A percentile compares a stretch with the other conserved stretches of the same genome.
These are phyloP conservation scores for Parafenestella ontariensis DNA, from an alignment of 2,329 filamentous ascomycete genomes.

Conservation along the genomic window DNA sequence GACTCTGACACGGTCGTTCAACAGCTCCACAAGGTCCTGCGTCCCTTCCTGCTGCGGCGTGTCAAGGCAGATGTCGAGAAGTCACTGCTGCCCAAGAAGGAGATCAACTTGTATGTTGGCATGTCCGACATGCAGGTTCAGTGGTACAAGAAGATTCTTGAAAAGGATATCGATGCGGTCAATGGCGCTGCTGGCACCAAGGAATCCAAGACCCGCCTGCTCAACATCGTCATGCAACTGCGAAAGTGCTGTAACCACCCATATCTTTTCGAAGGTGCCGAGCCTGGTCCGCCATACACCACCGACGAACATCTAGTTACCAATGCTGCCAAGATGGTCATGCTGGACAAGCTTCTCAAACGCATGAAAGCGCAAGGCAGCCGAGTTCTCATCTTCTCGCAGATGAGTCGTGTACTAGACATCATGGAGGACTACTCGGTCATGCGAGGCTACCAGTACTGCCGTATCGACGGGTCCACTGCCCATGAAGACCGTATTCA, in stretches of 20 bases:
- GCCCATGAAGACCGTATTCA: constrained; percentile 97
- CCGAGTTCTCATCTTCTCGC: constrained; percentile 97
- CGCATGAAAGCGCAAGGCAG: constrained; percentile 87
- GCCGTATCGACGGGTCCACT: constrained; percentile 94
- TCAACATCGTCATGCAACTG: constrained; percentile 99
- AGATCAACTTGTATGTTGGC: constrained; percentile 94
- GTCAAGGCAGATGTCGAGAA: constrained; percentile 99
- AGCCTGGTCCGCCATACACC: constrained; percentile 96
- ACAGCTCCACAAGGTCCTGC: constrained; percentile 89
- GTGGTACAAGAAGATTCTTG: constrained; percentile 98
- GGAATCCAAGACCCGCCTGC: constrained; percentile 93
- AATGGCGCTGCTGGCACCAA: constrained; percentile 96
- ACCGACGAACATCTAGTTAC: constrained; percentile 94
- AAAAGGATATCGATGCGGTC: constrained; percentile 98
- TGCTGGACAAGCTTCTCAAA: constrained; percentile 88
- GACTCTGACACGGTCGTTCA: constrained; percentile 97
- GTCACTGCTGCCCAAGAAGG: constrained; percentile 95
- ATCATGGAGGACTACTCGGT: constrained; percentile 99
- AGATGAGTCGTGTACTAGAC: constrained; percentile 97
- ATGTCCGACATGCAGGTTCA: constrained; percentile 99
- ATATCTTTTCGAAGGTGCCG: constrained; percentile 96
- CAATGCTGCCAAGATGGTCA: constrained; percentile 97
- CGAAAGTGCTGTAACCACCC: constrained; percentile 99
- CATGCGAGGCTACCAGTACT: constrained; percentile 93
- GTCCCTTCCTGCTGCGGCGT: constrained; percentile 91